Conservation (phyloP, 1,139 yeast species). For the Diutina mesorugosa region DNA sequence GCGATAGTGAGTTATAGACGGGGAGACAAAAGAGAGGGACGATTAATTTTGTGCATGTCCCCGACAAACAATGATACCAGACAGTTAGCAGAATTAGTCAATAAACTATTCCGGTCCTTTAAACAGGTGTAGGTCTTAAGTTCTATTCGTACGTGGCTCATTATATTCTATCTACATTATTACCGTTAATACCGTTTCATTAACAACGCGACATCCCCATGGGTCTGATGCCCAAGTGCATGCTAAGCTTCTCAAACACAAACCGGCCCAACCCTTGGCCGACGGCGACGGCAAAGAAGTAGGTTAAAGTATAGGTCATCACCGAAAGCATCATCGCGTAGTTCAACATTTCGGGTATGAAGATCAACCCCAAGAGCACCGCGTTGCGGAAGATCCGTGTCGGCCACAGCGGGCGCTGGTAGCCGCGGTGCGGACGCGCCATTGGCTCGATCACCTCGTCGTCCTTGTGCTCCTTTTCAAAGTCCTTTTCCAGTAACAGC, state of each 20-base stretch:
- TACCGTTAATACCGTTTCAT: background rate
- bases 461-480: background rate
- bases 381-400: conserved; percentile 27
- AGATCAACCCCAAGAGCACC: conserved; percentile 41
- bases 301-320: conserved; percentile 53
- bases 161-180: background rate
- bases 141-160: background rate
- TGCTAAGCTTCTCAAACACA: conserved; percentile 44
- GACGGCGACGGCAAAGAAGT: conserved; percentile 58
- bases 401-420: background rate
- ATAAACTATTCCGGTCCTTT: no score
- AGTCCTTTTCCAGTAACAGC: background rate
- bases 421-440: background rate
- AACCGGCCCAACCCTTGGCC: conserved; percentile 63
- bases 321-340: conserved; percentile 69
- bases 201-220: background rate
- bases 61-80: no score
- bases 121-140: no score
- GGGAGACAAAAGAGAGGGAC: no score
- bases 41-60: no score
- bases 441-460: background rate
- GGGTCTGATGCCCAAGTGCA: conserved; percentile 17
- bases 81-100: no score
- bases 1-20: no score
- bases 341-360: conserved; percentile 51